These are phyloP conservation scores for Aspergillus ustus DNA, from an alignment of 2,329 filamentous ascomycete genomes.

Conservation along the genomic window DNA sequence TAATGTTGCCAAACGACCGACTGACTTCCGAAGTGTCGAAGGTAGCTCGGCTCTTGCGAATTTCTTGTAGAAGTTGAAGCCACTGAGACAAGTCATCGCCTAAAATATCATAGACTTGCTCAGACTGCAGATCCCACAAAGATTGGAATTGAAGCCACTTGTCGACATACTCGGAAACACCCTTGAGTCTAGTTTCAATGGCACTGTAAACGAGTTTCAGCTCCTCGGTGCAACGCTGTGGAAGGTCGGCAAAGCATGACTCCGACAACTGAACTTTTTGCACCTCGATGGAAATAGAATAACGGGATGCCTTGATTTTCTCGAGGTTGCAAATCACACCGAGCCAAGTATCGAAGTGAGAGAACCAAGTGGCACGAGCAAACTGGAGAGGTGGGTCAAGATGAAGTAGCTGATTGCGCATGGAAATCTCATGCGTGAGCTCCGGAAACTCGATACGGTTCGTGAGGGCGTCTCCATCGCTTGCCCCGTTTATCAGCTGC, in stretches of 20 bases:
- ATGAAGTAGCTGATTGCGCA: slow-evolving; percentile 97
- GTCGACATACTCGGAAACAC: slow-evolving; percentile 85
- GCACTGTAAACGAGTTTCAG: slow-evolving; percentile 80
- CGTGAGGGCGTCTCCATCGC: slow-evolving; percentile 35
- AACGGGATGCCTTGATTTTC: slow-evolving; percentile 92
- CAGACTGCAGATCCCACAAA: slow-evolving; percentile 94
- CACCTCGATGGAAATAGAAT: slow-evolving; percentile 78
- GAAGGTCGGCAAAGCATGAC: slow-evolving; percentile 79
- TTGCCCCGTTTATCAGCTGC: slow-evolving; percentile 28
- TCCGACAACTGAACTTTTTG: slow-evolving; percentile 45
- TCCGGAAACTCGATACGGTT: slow-evolving; percentile 49
- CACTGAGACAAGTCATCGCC: slow-evolving; percentile 90
- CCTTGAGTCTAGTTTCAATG: slow-evolving; percentile 79
- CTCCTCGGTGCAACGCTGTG: slow-evolving; percentile 78
- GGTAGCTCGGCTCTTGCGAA: slow-evolving; percentile 90
- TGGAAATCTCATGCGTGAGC: slow-evolving; percentile 88
- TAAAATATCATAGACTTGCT: slow-evolving; percentile 90
- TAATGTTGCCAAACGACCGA: slow-evolving; percentile 89
- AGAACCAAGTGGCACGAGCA: slow-evolving; percentile 90
- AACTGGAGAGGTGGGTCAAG: slow-evolving; percentile 91
- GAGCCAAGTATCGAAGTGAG: slow-evolving; percentile 91
- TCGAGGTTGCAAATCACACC: slow-evolving; percentile 89
- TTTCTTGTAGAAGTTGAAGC: slow-evolving; percentile 95
- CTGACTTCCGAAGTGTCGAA: slow-evolving; percentile 97
- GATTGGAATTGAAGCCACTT: slow-evolving; percentile 99